These are phyloP conservation scores for Rosa multiflora DNA, from an alignment of 306 rosid species.

Conservation along the genomic window DNA sequence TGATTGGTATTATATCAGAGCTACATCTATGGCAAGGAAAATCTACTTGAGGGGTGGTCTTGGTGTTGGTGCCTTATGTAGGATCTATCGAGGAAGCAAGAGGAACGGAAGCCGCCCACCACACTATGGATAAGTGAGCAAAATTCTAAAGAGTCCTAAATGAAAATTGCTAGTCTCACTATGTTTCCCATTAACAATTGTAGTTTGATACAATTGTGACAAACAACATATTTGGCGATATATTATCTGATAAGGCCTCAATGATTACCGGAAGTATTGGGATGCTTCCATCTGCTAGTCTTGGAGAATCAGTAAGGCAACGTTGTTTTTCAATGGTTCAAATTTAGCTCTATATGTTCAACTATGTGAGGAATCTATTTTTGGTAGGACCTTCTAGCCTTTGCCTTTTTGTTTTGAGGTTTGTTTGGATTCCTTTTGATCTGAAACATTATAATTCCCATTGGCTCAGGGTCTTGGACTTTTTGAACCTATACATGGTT, in stretches of 20 bases:
- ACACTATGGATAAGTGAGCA: conserved; percentile 25
- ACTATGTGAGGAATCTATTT: conserved; percentile 21
- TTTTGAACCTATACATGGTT: conserved; percentile 95
- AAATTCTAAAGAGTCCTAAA: conserved; percentile 10
- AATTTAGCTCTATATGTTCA: conserved; percentile 19
- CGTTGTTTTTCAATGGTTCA: conserved; percentile 12
- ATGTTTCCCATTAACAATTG: conserved; percentile 29
- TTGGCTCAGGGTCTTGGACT: conserved; percentile 89
- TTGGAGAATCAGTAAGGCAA: conserved; percentile 69
- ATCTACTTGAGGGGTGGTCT: conserved; percentile 77
- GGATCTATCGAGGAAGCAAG: conserved; percentile 79
- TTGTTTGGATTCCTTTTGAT: conserved; percentile 14
- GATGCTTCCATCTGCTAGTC: conserved; percentile 98
- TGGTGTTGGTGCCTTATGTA: conserved; percentile 69
- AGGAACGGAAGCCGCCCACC: conserved; percentile 82
- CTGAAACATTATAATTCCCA: conserved; percentile 14
- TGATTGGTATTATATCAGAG: conserved; percentile 71
- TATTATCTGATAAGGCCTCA: conserved; percentile 93
- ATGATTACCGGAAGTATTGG: conserved; percentile 99
- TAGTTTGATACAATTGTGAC: conserved; percentile 93
- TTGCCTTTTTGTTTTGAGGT: conserved; percentile 6
- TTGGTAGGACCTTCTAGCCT: conserved; percentile 20
- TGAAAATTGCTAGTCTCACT: conserved; percentile 17
- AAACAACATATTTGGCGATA: conserved; percentile 94
- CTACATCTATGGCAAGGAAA: conserved; percentile 84